A percentile compares a stretch with the other conserved stretches of the same genome.
Evolutionary conservation across 2,329 filamentous ascomycete species (phyloP).

Genomic region (Fusarium agapanthi): DNA sequence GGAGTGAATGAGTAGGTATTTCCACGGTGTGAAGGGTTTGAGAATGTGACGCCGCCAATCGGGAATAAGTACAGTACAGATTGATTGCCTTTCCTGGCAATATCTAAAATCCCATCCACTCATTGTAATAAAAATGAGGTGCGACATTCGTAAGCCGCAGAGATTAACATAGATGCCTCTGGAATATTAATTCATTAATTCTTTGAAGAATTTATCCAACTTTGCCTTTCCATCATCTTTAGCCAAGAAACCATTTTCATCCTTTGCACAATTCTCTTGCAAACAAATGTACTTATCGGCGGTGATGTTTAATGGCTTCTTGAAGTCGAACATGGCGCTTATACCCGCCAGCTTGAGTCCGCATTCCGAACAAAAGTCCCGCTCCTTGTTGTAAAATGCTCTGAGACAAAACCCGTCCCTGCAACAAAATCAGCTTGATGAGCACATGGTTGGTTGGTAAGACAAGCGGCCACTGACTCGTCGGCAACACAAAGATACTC

Average conservation of each 20-base stretch:
- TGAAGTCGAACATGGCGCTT: not conserved
- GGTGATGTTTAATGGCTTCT: not conserved
- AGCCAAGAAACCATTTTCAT: not conserved
- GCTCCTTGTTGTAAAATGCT: not conserved
- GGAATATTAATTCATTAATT: too few relatives aligned
- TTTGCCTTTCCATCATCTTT: not conserved
- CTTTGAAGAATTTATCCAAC: not conserved
- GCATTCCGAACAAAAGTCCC: not conserved
- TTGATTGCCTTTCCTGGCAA: too few relatives aligned
- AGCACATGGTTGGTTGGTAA: too few relatives aligned
- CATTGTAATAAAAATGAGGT: too few relatives aligned
- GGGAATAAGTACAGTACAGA: too few relatives aligned
- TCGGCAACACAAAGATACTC: not conserved
- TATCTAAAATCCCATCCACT: too few relatives aligned
- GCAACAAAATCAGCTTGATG: not conserved
- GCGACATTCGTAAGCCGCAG: too few relatives aligned
- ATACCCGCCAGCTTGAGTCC: not conserved
- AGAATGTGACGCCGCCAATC: too few relatives aligned
- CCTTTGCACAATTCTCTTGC: not conserved
- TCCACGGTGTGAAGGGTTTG: too few relatives aligned
- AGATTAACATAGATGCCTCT: too few relatives aligned
- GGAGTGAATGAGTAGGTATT: too few relatives aligned
- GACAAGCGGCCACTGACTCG: not conserved
- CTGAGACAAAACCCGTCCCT: not conserved
- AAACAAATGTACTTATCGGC: not conserved